Conservation (phyloP, 2,329 filamentous ascomycete genomes). For the Hypoxylon sp. region DNA sequence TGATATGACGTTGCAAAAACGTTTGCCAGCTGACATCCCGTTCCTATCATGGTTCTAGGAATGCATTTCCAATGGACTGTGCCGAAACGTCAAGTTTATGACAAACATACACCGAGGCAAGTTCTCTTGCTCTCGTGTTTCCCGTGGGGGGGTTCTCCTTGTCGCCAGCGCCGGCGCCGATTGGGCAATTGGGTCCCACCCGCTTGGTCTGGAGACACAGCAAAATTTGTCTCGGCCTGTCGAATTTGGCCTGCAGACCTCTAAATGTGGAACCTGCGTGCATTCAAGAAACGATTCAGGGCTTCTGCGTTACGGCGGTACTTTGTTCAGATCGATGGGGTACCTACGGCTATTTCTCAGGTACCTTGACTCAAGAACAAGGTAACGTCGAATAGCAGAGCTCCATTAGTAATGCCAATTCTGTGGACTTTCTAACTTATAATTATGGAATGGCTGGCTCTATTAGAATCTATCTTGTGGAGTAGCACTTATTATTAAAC, state of each 20-base stretch:
- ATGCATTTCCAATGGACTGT: slow-evolving; percentile 29
- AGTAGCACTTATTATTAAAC: slow-evolving; percentile 6
- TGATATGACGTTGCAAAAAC: neutral
- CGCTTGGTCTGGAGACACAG: slow-evolving; percentile 48
- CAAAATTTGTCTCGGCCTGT: slow-evolving; percentile 47
- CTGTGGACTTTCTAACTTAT: neutral
- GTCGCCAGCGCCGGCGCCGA: slow-evolving; percentile 35
- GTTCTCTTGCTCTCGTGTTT: slow-evolving; percentile 4
- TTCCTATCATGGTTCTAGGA: neutral
- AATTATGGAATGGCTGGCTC: neutral
- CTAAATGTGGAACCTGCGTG: slow-evolving; percentile 41
- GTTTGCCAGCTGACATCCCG: neutral
- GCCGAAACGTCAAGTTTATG: slow-evolving; percentile 28
- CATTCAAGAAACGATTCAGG: slow-evolving; percentile 42
- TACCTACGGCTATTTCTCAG: slow-evolving; percentile 38
- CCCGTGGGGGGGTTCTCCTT: slow-evolving; percentile 24
- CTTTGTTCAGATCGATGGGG: slow-evolving; percentile 25
- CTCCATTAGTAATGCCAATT: slow-evolving; percentile 9
- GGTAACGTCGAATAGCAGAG: slow-evolving; percentile 12
- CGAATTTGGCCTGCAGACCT: slow-evolving; percentile 46
- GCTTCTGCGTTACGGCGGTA: slow-evolving; percentile 34
- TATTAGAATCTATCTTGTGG: slow-evolving; percentile 2
- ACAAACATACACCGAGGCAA: slow-evolving; percentile 45
- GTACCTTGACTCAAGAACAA: slow-evolving; percentile 29
- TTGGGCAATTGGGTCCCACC: slow-evolving; percentile 46